Evolutionary conservation across 2,329 filamentous ascomycete species (phyloP), one percentile per base, ranked within the genome.

Genomic region (Nemania serpens): DNA sequence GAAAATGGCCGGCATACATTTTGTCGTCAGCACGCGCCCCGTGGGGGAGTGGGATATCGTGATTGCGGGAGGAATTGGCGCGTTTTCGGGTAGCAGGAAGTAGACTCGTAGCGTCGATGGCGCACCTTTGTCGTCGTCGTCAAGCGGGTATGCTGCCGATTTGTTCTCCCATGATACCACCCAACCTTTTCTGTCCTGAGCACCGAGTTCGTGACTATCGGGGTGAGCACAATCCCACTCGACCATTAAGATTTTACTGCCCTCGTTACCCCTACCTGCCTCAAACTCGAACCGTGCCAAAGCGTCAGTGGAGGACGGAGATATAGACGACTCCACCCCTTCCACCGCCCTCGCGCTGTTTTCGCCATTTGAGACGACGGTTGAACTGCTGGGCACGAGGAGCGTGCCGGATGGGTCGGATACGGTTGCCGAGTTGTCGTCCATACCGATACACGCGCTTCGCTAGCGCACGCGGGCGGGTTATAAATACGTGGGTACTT

Each of bases 231-330:
- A 61, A 59, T 66, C 61, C 93, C 93, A 97, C 75, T 97, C 92
- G 41, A 96, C 88, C 91, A 97, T 95, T 69, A 97, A 79, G 65
- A 97, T 88, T 79, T 96, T 97, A 64, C 91, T 96, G 42, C 92
- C 92, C 66, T 93, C 89, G 70, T 91, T 91, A 51, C 87, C 89
- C 73, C 84, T 85, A 37, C 88, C 89, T 0, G 85, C 81, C 76
- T 93, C 90, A 73, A 96, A 96, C 74, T 97, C 93, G 76, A 96
- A 97, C 61, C 93, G 88, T 47, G 91, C 89, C 47, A 92, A 81
- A n/a, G 88, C 88, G 58, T 76, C 63, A 17, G 73, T 68, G 12
- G 80, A 79, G 3, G 81, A 76, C 61, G 79, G 78, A 69, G 82
- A 75, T n/a, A 75, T 75, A 3, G 79, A 76, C 25, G 78, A 77